Evolutionary conservation across 768 basidiomycete species (phyloP), one percentile per base, ranked within the genome.

Genomic region (Omphalotus guepiniiformis): DNA sequence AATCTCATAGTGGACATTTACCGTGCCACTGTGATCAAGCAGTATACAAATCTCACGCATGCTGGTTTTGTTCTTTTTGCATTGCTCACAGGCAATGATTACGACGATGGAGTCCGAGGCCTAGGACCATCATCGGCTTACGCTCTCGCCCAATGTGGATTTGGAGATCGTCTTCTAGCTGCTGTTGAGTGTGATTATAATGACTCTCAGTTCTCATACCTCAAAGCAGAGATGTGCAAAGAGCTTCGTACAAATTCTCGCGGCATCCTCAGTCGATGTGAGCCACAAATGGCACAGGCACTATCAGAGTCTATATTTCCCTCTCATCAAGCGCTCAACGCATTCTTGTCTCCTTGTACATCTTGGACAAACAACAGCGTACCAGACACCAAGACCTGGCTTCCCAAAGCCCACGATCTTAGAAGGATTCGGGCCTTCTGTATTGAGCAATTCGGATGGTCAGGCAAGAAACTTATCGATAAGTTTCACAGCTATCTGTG

Each of bases 1-100:
- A n/a, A n/a, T n/a, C n/a, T n/a, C n/a, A n/a, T n/a, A n/a, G 9
- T 43, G 12, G 9, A 26, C 12, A 43, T 43, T 18, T 43, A 43
- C 18, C 21, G 16, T 11, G 12, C 42, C 15, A 18, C 27, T n/a
- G 8, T 15, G n/a, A 16, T 43, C 6, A 18, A 30, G 3, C 12
- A 11, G 0, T 12, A 75, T 48, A 61, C 78, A 32, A 53, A 68
- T 13, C 11, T 38, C 18, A 13, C 37, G 9, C 11, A 18, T 18
- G 37, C 16, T 13, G 37, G 37, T 18, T 38, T 38, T 18, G 18
- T 38, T 38, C 37, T 38, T 13, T 13, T 13, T 38, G 37, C 37
- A 18, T 18, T 38, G 18, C 11, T 38, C 22, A 18, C 22, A 18
- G 37, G 37, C 11, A 38, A 18, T 38, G 37, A 38, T 38, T 38